These are phyloP conservation scores for Athelia sp. DNA, from an alignment of 1,284 basidiomycete genomes.

Conservation along the genomic window DNA sequence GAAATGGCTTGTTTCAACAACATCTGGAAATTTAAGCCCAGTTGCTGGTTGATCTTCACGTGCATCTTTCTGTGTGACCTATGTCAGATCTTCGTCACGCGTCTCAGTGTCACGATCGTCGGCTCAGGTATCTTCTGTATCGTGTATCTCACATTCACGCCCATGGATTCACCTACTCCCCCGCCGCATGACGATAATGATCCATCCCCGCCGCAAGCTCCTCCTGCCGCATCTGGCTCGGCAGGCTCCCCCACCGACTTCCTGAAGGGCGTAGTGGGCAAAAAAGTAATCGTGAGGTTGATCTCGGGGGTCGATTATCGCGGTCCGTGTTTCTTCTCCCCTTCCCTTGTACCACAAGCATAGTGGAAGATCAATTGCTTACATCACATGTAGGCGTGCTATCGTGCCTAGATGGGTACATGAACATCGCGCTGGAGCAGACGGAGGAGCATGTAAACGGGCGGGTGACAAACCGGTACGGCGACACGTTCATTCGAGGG, in stretches of 20 bases:
- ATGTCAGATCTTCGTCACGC: too few species aligned
- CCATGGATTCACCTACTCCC: neutral
- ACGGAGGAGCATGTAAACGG: slow-evolving; percentile 95
- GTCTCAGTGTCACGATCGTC: too few species aligned
- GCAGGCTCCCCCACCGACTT: slow-evolving; percentile 86
- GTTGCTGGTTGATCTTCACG: too few species aligned
- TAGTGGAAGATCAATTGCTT: neutral
- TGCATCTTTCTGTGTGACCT: too few species aligned
- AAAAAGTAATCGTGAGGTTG: slow-evolving; percentile 89
- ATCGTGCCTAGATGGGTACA: slow-evolving; percentile 96
- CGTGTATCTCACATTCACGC: too few species aligned
- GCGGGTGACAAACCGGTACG: slow-evolving; percentile 80
- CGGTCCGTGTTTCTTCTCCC: slow-evolving; percentile 46
- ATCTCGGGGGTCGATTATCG: slow-evolving; percentile 97
- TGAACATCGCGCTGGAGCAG: slow-evolving; percentile 98
- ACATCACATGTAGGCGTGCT: slow-evolving; percentile 63
- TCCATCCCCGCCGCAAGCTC: slow-evolving; percentile 38
- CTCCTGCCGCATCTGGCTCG: slow-evolving; percentile 47
- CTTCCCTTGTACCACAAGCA: neutral
- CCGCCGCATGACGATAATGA: neutral
- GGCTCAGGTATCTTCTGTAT: too few species aligned
- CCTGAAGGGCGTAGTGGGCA: slow-evolving; percentile 91
- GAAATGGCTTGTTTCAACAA: too few species aligned
- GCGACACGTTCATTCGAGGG: slow-evolving; percentile 93
- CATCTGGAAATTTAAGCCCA: too few species aligned